Evolutionary conservation across 352 stramenopile species (phyloP).

Genomic region (Pythium scleroteichum): DNA sequence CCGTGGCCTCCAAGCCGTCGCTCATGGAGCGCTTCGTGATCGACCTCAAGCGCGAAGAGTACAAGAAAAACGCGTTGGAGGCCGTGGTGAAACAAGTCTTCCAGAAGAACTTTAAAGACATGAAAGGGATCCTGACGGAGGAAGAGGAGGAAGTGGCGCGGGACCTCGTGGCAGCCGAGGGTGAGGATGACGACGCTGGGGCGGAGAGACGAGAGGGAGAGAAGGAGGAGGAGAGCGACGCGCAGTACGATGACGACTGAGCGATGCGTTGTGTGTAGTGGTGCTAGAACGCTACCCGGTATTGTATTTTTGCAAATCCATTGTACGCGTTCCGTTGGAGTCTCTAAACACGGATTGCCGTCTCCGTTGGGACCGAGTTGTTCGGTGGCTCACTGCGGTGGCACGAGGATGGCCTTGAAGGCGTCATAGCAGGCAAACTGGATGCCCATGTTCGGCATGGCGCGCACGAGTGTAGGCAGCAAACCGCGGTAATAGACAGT

Average conservation of each 20-base stretch:
- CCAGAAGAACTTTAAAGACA: slow-evolving; percentile 47
- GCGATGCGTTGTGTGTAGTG: slow-evolving; percentile 2
- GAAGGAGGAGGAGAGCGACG: neutral
- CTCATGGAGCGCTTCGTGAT: slow-evolving; percentile 81
- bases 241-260: slow-evolving; percentile 11
- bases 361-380: neutral
- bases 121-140: slow-evolving; percentile 69
- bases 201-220: slow-evolving; percentile 1
- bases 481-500: slow-evolving; percentile 76
- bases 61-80: slow-evolving; percentile 67
- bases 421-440: slow-evolving; percentile 88
- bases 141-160: slow-evolving; percentile 64
- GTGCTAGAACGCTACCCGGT: slow-evolving; percentile 1
- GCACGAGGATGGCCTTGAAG: slow-evolving; percentile 43
- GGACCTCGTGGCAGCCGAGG: slow-evolving; percentile 47
- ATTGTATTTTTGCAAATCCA: slow-evolving; percentile 20
- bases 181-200: neutral
- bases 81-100: slow-evolving; percentile 78
- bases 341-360: slow-evolving; percentile 9
- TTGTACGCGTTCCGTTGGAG: slow-evolving; percentile 8
- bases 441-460: slow-evolving; percentile 86
- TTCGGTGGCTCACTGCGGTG: slow-evolving; percentile 5
- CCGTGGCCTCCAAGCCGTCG: slow-evolving; percentile 50
- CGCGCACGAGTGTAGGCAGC: slow-evolving; percentile 75
- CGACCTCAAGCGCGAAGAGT: slow-evolving; percentile 62